phyloP scores from a whole-genome alignment of 2,329 filamentous ascomycete species.

The Pseudogymnoascus sp. region DNA sequence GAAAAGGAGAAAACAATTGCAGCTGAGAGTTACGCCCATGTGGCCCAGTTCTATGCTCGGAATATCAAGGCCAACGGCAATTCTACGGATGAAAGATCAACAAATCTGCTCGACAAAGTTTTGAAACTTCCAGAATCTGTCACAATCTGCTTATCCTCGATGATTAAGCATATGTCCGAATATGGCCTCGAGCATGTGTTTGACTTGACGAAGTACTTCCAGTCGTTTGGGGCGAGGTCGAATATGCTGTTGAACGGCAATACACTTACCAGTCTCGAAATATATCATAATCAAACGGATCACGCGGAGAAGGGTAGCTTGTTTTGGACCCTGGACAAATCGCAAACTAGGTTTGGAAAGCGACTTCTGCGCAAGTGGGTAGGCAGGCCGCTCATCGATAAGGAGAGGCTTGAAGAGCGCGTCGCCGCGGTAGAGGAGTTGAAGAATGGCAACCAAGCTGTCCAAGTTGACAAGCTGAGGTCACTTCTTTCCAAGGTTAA shows the following conservation, averaged over 20 bases:
- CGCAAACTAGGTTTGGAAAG: constrained; percentile 80
- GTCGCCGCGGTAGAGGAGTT: constrained; percentile 82
- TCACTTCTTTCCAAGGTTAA: constrained; percentile 62
- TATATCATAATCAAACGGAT: constrained; percentile 92
- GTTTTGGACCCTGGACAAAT: constrained; percentile 93
- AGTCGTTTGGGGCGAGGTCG: constrained; percentile 85
- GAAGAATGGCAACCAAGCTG: constrained; percentile 55
- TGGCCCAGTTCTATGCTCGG: constrained; percentile 85
- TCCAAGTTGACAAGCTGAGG: constrained; percentile 64
- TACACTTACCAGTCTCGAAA: constrained; percentile 84
- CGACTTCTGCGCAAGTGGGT: constrained; percentile 90
- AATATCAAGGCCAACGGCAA: constrained; percentile 59
- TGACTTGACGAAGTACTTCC: constrained; percentile 92
- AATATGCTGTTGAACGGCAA: constrained; percentile 97
- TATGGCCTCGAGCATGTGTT: constrained; percentile 95
- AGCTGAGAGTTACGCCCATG: constrained; percentile 77
- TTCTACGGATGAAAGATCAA: constrained; percentile 46
- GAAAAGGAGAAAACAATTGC: constrained; percentile 71
- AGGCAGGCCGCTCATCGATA: constrained; percentile 77
- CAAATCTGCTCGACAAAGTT: constrained; percentile 72
- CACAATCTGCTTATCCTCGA: constrained; percentile 85
- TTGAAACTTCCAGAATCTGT: constrained; percentile 76
- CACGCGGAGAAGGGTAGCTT: constrained; percentile 77
- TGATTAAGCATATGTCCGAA: constrained; percentile 88
- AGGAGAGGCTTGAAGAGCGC: constrained; percentile 63